Conservation (phyloP, 129 eudicot species). For the Flaveria robusta region DNA sequence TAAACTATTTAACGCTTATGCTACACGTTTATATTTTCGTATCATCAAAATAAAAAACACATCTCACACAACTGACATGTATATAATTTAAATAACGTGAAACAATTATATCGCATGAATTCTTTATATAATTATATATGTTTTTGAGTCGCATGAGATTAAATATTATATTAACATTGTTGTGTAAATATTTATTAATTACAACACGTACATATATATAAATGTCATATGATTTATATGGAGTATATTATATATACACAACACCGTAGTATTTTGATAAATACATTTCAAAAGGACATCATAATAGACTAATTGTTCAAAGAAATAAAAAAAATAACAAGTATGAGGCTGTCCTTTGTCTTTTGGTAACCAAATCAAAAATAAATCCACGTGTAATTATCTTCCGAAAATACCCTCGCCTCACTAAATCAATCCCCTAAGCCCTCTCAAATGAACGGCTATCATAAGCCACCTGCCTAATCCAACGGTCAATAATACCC, state of each 20-base stretch:
- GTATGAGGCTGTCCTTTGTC: conserved; percentile 5
- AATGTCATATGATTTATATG: too few species aligned
- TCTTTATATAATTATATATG: too few species aligned
- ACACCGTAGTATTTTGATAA: not conserved
- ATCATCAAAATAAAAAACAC: too few species aligned
- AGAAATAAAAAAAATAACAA: not conserved
- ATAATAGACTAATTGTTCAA: too few species aligned
- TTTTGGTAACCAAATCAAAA: conserved; percentile 16
- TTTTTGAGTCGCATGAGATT: too few species aligned
- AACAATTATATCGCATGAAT: too few species aligned
- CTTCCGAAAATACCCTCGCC: conserved; percentile 23
- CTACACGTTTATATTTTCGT: too few species aligned
- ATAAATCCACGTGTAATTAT: conserved; percentile 24
- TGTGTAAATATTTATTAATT: too few species aligned
- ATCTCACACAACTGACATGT: too few species aligned
- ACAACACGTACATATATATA: not conserved
- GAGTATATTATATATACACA: not conserved
- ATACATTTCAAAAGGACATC: too few species aligned
- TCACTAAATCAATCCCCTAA: conserved; percentile 11
- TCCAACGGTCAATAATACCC: conserved; percentile 20
- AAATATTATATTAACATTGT: not conserved
- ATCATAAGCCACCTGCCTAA: not conserved
- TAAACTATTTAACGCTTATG: too few species aligned
- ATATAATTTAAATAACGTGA: too few species aligned
- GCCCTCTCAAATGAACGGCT: conserved; percentile 4